A percentile compares a stretch with the other conserved stretches of the same genome.
phyloP scores from a whole-genome alignment of 2,329 filamentous ascomycete genomes.

The Bipolaris cookei region DNA sequence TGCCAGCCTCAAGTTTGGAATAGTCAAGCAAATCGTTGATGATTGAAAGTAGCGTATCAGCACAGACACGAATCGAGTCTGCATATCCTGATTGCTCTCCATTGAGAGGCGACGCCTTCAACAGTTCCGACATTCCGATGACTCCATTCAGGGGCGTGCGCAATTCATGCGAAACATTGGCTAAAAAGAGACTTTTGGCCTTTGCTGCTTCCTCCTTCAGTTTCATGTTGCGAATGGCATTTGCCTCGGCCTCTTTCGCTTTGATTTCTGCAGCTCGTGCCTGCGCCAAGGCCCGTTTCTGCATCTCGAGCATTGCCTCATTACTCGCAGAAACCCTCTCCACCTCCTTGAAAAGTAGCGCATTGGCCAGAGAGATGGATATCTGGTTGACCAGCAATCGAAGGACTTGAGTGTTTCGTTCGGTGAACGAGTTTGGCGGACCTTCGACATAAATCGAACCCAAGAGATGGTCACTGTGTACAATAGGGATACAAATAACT shows the following conservation, averaged over 20 bases:
- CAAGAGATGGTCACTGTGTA: conserved; percentile 73
- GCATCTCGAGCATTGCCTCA: conserved; percentile 76
- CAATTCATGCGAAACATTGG: conserved; percentile 65
- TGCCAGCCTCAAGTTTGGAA: conserved; percentile 60
- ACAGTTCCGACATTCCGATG: conserved; percentile 65
- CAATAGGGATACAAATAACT: conserved; percentile 80
- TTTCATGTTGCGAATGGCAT: conserved; percentile 79
- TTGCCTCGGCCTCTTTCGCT: conserved; percentile 76
- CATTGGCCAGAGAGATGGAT: conserved; percentile 68
- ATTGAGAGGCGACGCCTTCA: conserved; percentile 63
- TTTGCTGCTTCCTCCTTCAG: conserved; percentile 83
- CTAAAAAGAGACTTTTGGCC: conserved; percentile 78
- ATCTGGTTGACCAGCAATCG: conserved; percentile 80
- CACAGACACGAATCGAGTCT: conserved; percentile 69
- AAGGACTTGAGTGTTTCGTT: conserved; percentile 63
- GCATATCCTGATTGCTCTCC: conserved; percentile 67
- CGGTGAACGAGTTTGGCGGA: conserved; percentile 77
- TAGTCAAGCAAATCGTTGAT: conserved; percentile 62
- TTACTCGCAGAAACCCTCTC: conserved; percentile 81
- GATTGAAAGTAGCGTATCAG: conserved; percentile 60
- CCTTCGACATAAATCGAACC: conserved; percentile 80
- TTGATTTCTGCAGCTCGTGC: conserved; percentile 76
- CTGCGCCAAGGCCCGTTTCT: conserved; percentile 74
- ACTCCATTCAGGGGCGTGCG: conserved; percentile 61
- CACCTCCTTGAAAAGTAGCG: conserved; percentile 69